Conservation (phyloP, 345 rosid genomes). For the Melaleuca quinquenervia region DNA sequence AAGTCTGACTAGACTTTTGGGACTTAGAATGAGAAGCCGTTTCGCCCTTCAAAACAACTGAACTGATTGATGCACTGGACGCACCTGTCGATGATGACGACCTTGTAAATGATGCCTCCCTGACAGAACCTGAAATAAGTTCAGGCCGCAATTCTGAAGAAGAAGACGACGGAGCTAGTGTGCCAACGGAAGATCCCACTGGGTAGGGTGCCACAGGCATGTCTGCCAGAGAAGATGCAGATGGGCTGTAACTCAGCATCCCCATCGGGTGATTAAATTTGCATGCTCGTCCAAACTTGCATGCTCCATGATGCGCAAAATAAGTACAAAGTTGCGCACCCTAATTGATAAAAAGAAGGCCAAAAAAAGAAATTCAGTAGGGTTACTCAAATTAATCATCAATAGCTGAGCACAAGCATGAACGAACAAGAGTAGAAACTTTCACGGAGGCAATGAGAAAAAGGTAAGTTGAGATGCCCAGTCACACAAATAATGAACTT, state of each 20-base stretch:
- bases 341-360: conserved; percentile 15
- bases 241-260: conserved; percentile 58
- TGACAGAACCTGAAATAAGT: conserved; percentile 34
- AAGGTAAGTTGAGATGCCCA: not conserved
- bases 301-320: conserved; percentile 46
- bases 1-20: not conserved
- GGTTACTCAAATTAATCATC: not conserved
- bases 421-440: not conserved
- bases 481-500: not conserved
- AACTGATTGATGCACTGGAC: conserved; percentile 2
- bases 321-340: conserved; percentile 54
- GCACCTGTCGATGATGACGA: not conserved
- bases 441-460: not conserved
- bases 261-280: conserved; percentile 73
- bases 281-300: conserved; percentile 74
- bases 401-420: not conserved
- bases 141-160: conserved; percentile 60
- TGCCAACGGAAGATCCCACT: conserved; percentile 56
- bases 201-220: conserved; percentile 72
- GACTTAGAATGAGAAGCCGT: not conserved
- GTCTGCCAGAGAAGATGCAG: conserved; percentile 76
- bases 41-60: not conserved
- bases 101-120: conserved; percentile 3
- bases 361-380: not conserved
- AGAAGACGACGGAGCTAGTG: conserved; percentile 67